These are phyloP conservation scores for Cladosporium sp. DNA, from an alignment of 2,329 filamentous ascomycete genomes.

Conservation along the genomic window DNA sequence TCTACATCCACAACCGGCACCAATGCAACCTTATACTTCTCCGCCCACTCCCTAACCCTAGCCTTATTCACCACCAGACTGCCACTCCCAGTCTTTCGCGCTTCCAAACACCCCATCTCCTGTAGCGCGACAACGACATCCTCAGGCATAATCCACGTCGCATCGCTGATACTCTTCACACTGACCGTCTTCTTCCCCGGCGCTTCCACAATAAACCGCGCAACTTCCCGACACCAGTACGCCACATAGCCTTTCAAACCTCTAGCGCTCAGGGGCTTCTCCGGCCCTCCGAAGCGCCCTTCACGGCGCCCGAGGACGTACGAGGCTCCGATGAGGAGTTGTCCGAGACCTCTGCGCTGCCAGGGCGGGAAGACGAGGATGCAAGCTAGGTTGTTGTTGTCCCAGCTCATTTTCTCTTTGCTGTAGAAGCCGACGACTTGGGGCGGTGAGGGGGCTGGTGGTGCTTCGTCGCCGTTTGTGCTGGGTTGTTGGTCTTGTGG, in stretches of 20 bases:
- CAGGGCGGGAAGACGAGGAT: constrained; percentile 95
- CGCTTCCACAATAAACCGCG: constrained; percentile 55
- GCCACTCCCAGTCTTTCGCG: constrained; percentile 49
- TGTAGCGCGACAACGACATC: constrained; percentile 76
- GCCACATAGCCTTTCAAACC: constrained; percentile 77
- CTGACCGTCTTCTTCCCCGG: constrained; percentile 53
- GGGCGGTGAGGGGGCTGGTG: constrained; percentile 15
- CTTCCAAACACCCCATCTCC: constrained; percentile 70
- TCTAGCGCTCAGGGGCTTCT: constrained; percentile 86
- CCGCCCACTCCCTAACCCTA: constrained; percentile 63
- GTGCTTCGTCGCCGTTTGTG: neutral
- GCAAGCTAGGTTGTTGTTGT: constrained; percentile 95
- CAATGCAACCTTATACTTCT: constrained; percentile 58
- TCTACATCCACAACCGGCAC: constrained; percentile 65
- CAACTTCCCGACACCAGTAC: constrained; percentile 84
- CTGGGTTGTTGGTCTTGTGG: constrained; percentile 28
- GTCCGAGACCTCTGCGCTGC: constrained; percentile 84
- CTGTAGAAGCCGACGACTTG: constrained; percentile 95
- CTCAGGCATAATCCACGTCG: constrained; percentile 79
- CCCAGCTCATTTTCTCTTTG: constrained; percentile 98
- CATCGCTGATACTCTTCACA: constrained; percentile 66
- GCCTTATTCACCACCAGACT: constrained; percentile 53
- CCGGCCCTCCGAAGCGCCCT: constrained; percentile 80
- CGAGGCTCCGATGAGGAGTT: constrained; percentile 84
- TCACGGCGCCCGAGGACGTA: constrained; percentile 89